Base-by-base conservation (phyloP, 371 early-diverging fungal genomes). In the Spiromyces aspiralis region DNA sequence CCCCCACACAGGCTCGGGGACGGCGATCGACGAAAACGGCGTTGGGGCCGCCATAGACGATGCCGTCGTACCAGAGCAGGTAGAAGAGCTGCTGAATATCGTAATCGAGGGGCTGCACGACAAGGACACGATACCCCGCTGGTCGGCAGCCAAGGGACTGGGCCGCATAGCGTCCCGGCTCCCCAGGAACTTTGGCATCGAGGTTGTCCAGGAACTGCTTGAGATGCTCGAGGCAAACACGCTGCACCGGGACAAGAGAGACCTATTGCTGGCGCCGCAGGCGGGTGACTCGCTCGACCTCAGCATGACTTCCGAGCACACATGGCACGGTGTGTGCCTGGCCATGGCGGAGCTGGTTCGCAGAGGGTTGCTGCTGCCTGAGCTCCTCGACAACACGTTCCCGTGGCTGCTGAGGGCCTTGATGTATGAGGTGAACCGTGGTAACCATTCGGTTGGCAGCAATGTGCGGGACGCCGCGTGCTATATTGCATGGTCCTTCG, bases 401-500 rank as follows among this genome's bases (percentile, higher is more conserved):
- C 84, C 87, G 0, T 89, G 86, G 88, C 72, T 87, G 16, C 50
- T 46, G 6, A 56, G 78, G 72, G 94, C 86, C 0, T 73, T 95
- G 6, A 76, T 72, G 43, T 95, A 91, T 61, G 96, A 95, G 62
- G 63, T 83, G 25, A 81, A 83, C 57, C 77, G 86, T 20, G 94
- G 94, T 0, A 74, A 84, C 16, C 44, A 47, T 27, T 89, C 90
- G 2, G 78, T 95, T 28, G 98, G 98, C 1, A 64, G 86, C n/a
- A 84, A 90, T 63, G 95, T 97, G 0, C 79, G 97, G 23, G 98
- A 97, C 62, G 88, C 95, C 0, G 90, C 91, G 21, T 90, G 95
- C 57, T 97, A 94, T 62, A 87, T 92, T 2, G 84, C 87, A 62
- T 97, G 98, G 98, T 87, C 94, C 10, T 86, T 97, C 66, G 95